Evolutionary conservation across 2,329 filamentous ascomycete genomes (phyloP), one percentile per base, ranked within the genome.

Genomic region (Fusarium annulatum): DNA sequence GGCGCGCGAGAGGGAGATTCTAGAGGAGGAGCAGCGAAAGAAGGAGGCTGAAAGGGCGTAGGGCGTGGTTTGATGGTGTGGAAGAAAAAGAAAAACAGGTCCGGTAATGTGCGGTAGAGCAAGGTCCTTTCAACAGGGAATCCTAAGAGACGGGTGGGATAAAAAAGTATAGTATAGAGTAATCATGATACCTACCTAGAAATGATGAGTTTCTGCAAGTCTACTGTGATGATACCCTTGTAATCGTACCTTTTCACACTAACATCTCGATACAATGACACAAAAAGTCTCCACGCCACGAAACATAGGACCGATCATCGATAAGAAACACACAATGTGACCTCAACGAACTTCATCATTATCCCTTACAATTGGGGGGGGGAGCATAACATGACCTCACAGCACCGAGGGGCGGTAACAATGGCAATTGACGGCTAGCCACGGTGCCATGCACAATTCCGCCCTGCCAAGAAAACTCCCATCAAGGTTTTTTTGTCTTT

Each of bases 1-100:
- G 18, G 88, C 90, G 46, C 86, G 88, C 67, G 82, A 88, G 75
- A 85, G 90, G 67, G 92, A 94, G 83, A 80, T 86, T 30, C 78
- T 92, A 60, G 91, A 92, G 79, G 88, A 88, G 77, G 86, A 89
- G 78, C 88, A 90, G 81, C 82, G 84, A 42, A 76, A 76, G 48
- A 86, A 84, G 77, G 87, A 89, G 76, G 85, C 82, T 43, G 80
- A 81, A 65, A 77, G 82, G 59, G 77, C 75, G 58, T 76, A 77
- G 82, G 58, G 77, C 74, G 58, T 76, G 45, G 43, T 33, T 38
- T 43, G 56, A 49, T 62, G 56, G 46, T 46, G 30, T 49, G 34
- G 21, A 56, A 60, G 57, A 28, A 14, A 42, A 53, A 52, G 36
- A 53, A 52, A 56, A 51, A 51, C 8, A 46, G 48, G 6, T 34